phyloP scores from a whole-genome alignment of 805 yeast genomes.

The Sugiyamaella mastotermitis region DNA sequence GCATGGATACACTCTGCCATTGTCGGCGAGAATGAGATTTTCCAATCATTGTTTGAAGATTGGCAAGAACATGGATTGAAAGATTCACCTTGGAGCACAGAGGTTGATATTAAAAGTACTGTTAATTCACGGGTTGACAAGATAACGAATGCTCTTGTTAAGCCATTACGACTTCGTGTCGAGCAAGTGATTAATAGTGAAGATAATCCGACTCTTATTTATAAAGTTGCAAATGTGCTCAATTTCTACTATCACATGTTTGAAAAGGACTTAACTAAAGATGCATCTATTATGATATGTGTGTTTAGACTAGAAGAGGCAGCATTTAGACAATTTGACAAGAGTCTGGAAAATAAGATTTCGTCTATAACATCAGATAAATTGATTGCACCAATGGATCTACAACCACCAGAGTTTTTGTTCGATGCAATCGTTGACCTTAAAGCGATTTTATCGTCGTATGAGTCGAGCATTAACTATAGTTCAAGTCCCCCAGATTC shows the following conservation, averaged over 20 bases:
- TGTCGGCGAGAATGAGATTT: slow-evolving; percentile 79
- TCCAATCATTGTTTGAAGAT: slow-evolving; percentile 54
- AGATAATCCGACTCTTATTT: slow-evolving; percentile 46
- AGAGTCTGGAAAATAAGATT: slow-evolving; percentile 35
- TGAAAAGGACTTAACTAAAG: slow-evolving; percentile 30
- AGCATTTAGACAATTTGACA: slow-evolving; percentile 36
- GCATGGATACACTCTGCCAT: slow-evolving; percentile 84
- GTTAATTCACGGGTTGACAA: slow-evolving; percentile 33
- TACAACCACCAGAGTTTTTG: slow-evolving; percentile 82
- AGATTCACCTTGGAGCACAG: too few relatives aligned
- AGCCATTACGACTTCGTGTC: slow-evolving; percentile 55
- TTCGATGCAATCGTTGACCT: slow-evolving; percentile 57
- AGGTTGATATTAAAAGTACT: slow-evolving; percentile 10
- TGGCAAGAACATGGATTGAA: slow-evolving; percentile 1
- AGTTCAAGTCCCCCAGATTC: slow-evolving; percentile 9
- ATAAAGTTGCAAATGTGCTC: slow-evolving; percentile 56
- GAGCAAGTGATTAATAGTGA: slow-evolving; percentile 68
- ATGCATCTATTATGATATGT: slow-evolving; percentile 23
- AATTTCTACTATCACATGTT: slow-evolving; percentile 66
- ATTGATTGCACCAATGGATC: slow-evolving; percentile 35
- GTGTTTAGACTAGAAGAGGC: slow-evolving; percentile 30
- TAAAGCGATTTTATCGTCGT: slow-evolving; percentile 48
- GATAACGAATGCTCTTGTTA: slow-evolving; percentile 48
- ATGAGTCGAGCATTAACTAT: slow-evolving; percentile 29
- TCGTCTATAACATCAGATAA: slow-evolving; percentile 30